phyloP scores from a whole-genome alignment of 2,329 filamentous ascomycete genomes.

The Nemania sp. region DNA sequence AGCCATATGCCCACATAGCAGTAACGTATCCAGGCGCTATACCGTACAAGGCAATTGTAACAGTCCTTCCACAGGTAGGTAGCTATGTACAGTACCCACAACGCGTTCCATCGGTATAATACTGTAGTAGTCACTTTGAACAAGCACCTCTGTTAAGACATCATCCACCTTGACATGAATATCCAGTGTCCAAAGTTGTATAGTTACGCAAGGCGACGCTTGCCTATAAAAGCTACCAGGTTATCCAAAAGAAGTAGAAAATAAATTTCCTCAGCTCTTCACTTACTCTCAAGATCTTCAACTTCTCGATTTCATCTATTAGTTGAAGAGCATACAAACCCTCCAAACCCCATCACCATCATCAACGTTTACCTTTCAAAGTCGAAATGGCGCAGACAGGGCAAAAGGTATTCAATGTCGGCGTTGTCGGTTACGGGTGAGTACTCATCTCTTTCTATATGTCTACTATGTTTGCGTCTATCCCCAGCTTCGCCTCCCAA shows the following conservation, averaged over 20 bases:
- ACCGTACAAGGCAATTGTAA: slow-evolving; percentile 30
- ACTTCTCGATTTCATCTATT: neutral
- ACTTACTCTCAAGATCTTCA: neutral
- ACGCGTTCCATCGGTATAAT: too few relatives aligned
- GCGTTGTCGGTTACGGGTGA: slow-evolving; percentile 65
- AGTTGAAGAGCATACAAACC: neutral
- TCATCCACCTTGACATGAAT: neutral
- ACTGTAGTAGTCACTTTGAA: too few relatives aligned
- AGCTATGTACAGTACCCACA: neutral
- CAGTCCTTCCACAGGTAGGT: slow-evolving; percentile 21
- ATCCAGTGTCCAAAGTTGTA: neutral
- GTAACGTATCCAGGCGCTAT: too few relatives aligned
- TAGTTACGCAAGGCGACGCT: neutral
- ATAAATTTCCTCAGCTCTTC: neutral
- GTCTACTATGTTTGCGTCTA: neutral
- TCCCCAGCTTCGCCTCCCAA: neutral
- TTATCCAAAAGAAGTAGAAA: neutral
- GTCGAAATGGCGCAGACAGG: slow-evolving; percentile 28
- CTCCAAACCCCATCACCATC: slow-evolving; percentile 8
- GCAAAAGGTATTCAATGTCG: slow-evolving; percentile 61
- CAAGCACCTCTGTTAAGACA: too few relatives aligned
- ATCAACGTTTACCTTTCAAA: neutral
- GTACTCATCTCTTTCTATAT: neutral
- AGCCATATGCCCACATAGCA: neutral
- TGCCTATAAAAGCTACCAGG: slow-evolving; percentile 1